Evolutionary conservation across 345 rosid species (phyloP), one percentile per base, ranked within the genome.

Genomic region (Nephelium lappaceum): DNA sequence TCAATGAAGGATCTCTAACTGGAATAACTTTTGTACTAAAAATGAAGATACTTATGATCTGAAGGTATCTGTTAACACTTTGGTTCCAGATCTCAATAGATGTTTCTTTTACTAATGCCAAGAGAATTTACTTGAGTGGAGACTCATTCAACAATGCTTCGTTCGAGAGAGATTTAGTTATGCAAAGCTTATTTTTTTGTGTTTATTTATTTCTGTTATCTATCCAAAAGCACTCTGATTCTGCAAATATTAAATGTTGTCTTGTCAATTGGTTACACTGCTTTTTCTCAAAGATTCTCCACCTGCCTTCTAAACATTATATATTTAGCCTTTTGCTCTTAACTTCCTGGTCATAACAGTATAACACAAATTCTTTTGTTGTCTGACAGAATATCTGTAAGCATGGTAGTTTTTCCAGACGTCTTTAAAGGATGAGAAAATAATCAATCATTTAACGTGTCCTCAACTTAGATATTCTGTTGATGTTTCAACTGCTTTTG

Each of bases 201-300:
- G 14, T 21, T 11, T 43, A 12, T 69, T 23, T 10, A 18, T 69
- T 45, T 14, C 23, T 66, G 24, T 66, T 69, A 42, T 69, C 55
- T 43, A 21, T 42, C 19, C 53, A 69, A 21, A 43, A 69, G 5
- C 38, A 27, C 57, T 5, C 21, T 45, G 11, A 0, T 69, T 24
- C 39, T 12, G 58, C 4, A 4, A 9, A 69, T 47, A 6, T 69
- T 47, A 9, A 7, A 24, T 69, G 38, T 25, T 69, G 12, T 24
- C 15, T 23, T 0, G 60, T 24, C 21, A 47, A 55, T 21, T 69
- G 15, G 39, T 69, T 14, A 27, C 12, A 6, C 16, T 70, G 73
- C 21, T 70, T 47, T 47, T 69, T 45, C 49, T 23, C 57, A 69
- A 69, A 11, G 72, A 69, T 45, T 71, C 12, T 51, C 58, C 58